These are phyloP conservation scores for Rhododendron williamsianum DNA, from an alignment of 148 eudicot species.

Conservation along the genomic window DNA sequence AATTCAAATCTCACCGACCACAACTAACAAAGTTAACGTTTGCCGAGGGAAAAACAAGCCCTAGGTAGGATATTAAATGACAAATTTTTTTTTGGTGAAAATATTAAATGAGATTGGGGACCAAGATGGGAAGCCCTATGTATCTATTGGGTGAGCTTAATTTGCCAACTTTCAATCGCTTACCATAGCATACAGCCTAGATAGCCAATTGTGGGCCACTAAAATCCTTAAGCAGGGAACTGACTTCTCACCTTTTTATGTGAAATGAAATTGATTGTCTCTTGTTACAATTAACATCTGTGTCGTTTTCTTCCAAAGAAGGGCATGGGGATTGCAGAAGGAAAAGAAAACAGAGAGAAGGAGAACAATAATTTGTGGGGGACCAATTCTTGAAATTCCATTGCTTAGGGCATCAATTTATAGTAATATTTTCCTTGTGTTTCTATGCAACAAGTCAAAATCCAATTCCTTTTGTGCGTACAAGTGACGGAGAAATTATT, in stretches of 20 bases:
- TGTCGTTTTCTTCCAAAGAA: neutral
- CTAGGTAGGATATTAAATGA: too few relatives aligned
- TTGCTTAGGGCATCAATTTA: neutral
- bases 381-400: slow-evolving; percentile 1
- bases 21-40: too few relatives aligned
- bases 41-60: too few relatives aligned
- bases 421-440: too few relatives aligned
- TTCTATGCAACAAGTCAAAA: too few relatives aligned
- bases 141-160: neutral
- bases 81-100: neutral
- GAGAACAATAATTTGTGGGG: neutral
- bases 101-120: neutral
- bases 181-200: neutral
- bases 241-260: slow-evolving; percentile 1
- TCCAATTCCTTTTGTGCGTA: neutral
- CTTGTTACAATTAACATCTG: neutral
- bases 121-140: neutral
- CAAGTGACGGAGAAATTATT: neutral
- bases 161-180: neutral
- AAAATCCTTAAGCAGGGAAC: neutral
- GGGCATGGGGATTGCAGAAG: neutral
- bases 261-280: neutral
- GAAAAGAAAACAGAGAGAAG: neutral
- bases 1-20: too few relatives aligned
- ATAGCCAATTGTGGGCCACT: neutral